Base-by-base conservation (phyloP, 306 rosid genomes). In the Cyamopsis tetragonoloba region DNA sequence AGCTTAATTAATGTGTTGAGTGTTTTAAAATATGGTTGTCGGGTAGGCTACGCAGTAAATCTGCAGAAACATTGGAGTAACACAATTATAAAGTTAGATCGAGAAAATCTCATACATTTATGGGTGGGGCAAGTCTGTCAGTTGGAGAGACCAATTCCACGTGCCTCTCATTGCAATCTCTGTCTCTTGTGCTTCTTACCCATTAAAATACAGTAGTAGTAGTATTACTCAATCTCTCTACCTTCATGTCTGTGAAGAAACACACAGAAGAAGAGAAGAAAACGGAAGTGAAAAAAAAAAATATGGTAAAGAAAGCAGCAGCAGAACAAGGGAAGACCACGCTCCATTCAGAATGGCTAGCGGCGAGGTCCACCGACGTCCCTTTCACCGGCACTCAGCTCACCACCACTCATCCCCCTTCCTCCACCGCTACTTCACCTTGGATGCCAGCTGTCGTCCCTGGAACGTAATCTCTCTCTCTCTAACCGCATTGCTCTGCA, bases 401-500 rank as follows among this genome's bases (percentile, higher is more conserved):
- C 81, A 92, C 98, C 22, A 86, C 98, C 4, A 79, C 96, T 30
- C 71, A 87, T 48, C 93, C 91, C 53, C 93, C 91, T 70, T 96
- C 98, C 17, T 61, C 91, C 35, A 75, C 55, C 23, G 53, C 87
- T 66, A 41, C 76, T 39, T 75, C 84, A 2, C 98, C 96, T 4
- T 92, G 98, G 98, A 83, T 89, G 76, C 77, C 83, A 65, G 98
- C 98, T 37, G 70, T 75, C 19, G 87, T 92, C 2, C 98, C 98
- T 38, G 91, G 89, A 78, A 89, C 98, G 98, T 89, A 78, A 73
- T 69, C 13, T 1, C 72, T 65, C 60, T 74, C 66, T 49, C 6
- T 20, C 17, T 54, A 4, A 7, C 32, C 59, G 62, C 38, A 63
- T 34, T 60, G 59, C 59, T 44, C 13, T 48, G 23, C 34, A 26